Evolutionary conservation across 768 basidiomycete species (phyloP).

Genomic region (Boletellus sp.): DNA sequence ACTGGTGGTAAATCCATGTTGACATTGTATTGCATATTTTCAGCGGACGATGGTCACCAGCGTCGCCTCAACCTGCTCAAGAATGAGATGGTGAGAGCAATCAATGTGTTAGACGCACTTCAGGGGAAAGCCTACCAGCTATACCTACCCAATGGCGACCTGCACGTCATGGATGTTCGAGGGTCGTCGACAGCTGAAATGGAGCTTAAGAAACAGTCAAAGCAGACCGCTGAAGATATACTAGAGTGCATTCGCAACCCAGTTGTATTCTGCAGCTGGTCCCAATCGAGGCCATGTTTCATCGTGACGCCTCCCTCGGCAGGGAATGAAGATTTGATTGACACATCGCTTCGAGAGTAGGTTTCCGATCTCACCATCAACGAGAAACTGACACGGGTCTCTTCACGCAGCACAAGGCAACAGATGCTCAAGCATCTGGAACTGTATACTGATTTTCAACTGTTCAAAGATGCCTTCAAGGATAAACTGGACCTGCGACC

Average conservation of each 20-base stretch:
- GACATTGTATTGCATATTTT: not conserved
- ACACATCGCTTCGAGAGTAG: slow-evolving; percentile 10
- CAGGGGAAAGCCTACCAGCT: slow-evolving; percentile 17
- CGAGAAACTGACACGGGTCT: not conserved
- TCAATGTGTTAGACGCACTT: slow-evolving; percentile 18
- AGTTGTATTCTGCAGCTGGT: not conserved
- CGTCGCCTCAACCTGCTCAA: slow-evolving; percentile 29
- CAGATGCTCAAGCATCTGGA: not conserved
- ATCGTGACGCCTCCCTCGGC: not conserved
- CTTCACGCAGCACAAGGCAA: slow-evolving; percentile 3
- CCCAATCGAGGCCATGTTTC: too few relatives aligned
- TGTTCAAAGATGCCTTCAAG: not conserved
- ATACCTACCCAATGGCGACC: slow-evolving; percentile 4
- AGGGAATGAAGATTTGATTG: slow-evolving; percentile 19
- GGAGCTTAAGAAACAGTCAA: not conserved
- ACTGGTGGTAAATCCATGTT: not conserved
- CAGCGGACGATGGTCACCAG: slow-evolving; percentile 31
- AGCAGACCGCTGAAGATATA: not conserved
- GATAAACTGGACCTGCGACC: not conserved
- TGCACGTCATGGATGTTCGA: slow-evolving; percentile 1
- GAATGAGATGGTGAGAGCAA: slow-evolving; percentile 26
- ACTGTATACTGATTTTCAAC: not conserved
- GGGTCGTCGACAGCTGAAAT: not conserved
- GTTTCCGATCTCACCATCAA: not conserved
- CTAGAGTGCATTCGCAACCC: not conserved